Evolutionary conservation across 345 rosid species (phyloP).

Genomic region (Acer negundo): DNA sequence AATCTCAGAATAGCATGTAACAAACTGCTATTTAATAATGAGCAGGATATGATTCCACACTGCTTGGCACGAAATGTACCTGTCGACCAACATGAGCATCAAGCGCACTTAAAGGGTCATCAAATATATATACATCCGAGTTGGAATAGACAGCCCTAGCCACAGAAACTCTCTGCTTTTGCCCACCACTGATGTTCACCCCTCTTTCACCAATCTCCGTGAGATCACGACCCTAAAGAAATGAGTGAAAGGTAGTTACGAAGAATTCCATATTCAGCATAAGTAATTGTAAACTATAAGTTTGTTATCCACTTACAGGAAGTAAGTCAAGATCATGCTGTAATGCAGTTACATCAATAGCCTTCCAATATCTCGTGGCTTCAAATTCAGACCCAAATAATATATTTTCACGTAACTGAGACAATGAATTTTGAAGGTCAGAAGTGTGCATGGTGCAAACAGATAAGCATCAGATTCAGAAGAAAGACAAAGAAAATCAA

Average conservation of each 20-base stretch:
- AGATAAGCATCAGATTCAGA: conserved; percentile 4
- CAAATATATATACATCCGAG: conserved; percentile 89
- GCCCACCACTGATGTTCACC: conserved; percentile 98
- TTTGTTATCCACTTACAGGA: conserved; percentile 63
- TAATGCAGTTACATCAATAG: conserved; percentile 78
- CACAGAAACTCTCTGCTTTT: conserved; percentile 98
- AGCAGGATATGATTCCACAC: neutral
- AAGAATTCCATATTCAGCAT: conserved; percentile 12
- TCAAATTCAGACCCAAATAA: conserved; percentile 81
- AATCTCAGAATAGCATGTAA: neutral
- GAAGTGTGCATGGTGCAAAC: neutral
- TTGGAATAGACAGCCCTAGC: conserved; percentile 96
- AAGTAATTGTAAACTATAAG: conserved; percentile 9
- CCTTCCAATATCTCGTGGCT: conserved; percentile 62
- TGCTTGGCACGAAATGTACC: conserved; percentile 41
- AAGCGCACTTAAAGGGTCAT: conserved; percentile 96
- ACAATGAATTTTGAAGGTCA: conserved; percentile 14
- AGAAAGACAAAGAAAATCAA: conserved; percentile 11
- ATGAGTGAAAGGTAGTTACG: conserved; percentile 13
- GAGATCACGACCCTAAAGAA: conserved; percentile 75
- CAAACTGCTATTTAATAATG: neutral
- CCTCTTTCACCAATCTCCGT: conserved; percentile 99
- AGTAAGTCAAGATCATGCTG: conserved; percentile 83
- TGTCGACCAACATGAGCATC: conserved; percentile 93
- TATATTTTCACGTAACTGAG: conserved; percentile 85